phyloP scores from a whole-genome alignment of 495 filamentous ascomycete genomes.

The Aspergillus panamensis region DNA sequence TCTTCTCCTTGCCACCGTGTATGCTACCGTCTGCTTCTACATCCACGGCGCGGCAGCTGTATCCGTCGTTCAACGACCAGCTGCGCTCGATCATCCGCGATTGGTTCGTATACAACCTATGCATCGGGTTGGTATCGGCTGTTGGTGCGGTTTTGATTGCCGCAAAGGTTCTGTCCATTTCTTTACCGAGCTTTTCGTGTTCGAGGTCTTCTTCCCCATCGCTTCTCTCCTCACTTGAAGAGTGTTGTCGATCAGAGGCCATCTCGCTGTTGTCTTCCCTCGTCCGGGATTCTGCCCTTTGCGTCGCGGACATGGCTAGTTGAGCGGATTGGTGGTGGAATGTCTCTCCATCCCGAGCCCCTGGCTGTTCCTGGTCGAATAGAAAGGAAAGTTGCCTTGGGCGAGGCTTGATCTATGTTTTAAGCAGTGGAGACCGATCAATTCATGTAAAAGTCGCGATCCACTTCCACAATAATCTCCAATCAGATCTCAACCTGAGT shows the following conservation, averaged over 20 bases:
- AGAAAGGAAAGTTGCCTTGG: not conserved
- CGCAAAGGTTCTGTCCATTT: conserved; percentile 23
- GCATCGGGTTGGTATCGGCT: conserved; percentile 20
- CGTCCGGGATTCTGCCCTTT: conserved; percentile 4
- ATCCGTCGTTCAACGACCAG: conserved; percentile 62
- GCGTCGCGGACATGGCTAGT: conserved; percentile 14
- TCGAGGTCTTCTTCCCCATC: conserved; percentile 14
- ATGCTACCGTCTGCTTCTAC: conserved; percentile 24
- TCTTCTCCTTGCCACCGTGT: conserved; percentile 19
- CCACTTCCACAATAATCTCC: not conserved
- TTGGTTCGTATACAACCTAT: conserved; percentile 23
- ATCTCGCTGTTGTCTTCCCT: conserved; percentile 8
- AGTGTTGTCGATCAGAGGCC: conserved; percentile 9
- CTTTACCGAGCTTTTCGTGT: conserved; percentile 15
- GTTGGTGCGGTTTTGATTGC: conserved; percentile 23
- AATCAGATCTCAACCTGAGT: not conserved
- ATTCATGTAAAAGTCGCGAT: not conserved
- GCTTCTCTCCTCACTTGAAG: conserved; percentile 16
- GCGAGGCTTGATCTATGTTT: not conserved
- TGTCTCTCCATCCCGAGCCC: not conserved
- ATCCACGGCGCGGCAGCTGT: conserved; percentile 44
- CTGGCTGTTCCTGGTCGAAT: not conserved
- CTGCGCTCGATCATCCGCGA: conserved; percentile 35
- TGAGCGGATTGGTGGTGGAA: not conserved
- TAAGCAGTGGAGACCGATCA: not conserved